Conservation (phyloP, 129 eudicot genomes). For the Mikania micrantha region DNA sequence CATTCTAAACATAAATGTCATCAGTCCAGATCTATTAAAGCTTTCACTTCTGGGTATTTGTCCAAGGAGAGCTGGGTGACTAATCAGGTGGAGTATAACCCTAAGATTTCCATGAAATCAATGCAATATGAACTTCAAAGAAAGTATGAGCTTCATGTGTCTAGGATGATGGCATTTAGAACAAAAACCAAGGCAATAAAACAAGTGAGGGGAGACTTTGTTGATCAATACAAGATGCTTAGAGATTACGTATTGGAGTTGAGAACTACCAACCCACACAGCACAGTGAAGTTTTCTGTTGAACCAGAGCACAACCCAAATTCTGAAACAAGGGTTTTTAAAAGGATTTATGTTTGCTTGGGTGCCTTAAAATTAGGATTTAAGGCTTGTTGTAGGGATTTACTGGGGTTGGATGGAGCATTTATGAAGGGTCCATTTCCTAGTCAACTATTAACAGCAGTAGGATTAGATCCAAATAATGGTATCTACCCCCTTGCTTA, state of each 20-base stretch:
- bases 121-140: no score
- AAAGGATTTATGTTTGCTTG: background rate
- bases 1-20: background rate
- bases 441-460: background rate
- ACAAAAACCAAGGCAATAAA: no score
- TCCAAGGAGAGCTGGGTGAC: background rate
- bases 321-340: background rate
- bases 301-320: background rate
- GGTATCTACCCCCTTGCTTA: background rate
- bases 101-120: no score
- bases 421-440: background rate
- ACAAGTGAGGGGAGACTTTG: no score
- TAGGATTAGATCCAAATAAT: background rate
- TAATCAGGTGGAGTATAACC: background rate
- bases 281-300: background rate
- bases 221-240: no score
- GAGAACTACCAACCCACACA: background rate
- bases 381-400: background rate
- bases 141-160: no score
- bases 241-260: no score
- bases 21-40: background rate
- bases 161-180: no score
- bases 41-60: background rate
- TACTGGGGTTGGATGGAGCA: background rate
- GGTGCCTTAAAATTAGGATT: no score